Conservation (phyloP, 2,329 filamentous ascomycete species). For the Gaeumannomyces sp. region DNA sequence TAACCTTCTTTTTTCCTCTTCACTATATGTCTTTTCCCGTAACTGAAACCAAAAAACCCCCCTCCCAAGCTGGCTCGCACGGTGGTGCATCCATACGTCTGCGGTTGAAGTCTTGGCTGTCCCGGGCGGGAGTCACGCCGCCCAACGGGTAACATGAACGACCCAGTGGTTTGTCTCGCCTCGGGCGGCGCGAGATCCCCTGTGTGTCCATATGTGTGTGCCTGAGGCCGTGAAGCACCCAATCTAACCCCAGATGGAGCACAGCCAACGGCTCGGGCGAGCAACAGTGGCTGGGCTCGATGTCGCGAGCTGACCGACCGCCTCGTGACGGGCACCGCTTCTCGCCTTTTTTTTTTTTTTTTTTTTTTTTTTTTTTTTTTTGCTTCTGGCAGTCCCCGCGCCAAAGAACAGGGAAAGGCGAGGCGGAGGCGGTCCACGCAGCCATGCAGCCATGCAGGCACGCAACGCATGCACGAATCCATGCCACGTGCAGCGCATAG, state of each 20-base stretch:
- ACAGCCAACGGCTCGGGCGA: neutral
- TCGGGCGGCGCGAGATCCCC: neutral
- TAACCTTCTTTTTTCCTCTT: no score
- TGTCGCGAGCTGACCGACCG: neutral
- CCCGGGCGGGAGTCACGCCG: no score
- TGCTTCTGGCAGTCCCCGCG: neutral
- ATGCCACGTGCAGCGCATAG: neutral
- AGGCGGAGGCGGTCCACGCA: slow-evolving; percentile 1
- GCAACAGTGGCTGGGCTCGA: neutral
- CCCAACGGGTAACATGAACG: neutral
- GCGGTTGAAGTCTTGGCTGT: neutral
- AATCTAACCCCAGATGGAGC: neutral
- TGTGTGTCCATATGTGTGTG: neutral
- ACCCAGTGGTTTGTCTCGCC: neutral
- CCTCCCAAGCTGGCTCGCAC: neutral
- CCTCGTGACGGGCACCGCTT: neutral
- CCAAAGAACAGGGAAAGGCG: neutral
- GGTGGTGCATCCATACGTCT: neutral
- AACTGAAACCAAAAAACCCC: neutral
- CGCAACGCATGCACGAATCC: neutral
- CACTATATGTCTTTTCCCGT: neutral
- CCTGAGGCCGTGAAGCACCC: neutral
- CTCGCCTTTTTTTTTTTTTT: no score
- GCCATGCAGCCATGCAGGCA: neutral
- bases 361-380: neutral